Base-by-base conservation (phyloP, 2,329 filamentous ascomycete genomes). In the Mycosphaerella arachidis region DNA sequence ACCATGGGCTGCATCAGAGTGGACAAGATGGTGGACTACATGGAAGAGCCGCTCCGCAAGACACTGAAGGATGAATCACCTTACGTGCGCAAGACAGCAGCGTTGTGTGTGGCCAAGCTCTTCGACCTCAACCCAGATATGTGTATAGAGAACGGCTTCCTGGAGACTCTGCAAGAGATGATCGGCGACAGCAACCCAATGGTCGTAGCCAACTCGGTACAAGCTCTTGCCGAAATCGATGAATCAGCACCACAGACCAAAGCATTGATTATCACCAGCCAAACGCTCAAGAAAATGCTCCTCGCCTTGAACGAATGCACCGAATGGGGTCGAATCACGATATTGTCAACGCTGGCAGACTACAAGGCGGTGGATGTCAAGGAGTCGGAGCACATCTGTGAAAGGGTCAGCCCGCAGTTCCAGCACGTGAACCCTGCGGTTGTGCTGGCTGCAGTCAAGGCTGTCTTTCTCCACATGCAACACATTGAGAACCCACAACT, bases 11-110 rank as follows among this genome's bases (percentile, higher is more conserved):
- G 94, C 73, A 97, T 99, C 70, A 83, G 94, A 58, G 94, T 99
- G 58, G 94, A 97, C 69, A 99, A 99, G 78, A 99, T 99, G 91
- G 91, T 97, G 66, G 94, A 99, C 74, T 99, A 99, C 76, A 97
- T 99, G 93, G 94, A 97, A 76, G 94, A 99, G 72, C 94, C 94
- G 13, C 78, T 99, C 64, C 86, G 94, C 69, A 99, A 99, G 79
- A 99, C 94, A 12, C 81, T 99, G 67, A 87, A 92, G 75, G 94
- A 99, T 78, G 94, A 99, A 77, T 97, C 93, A 53, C 94, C 94
- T 0, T 99, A 99, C 75, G 94, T 99, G 62, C 90, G 94, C 69
- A 99, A 99, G 80, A 99, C 94, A 1, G 94, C 94, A 48, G 94
- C 93, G 45, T 94, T 99, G 66, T 97, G 94, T 74, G 94, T 99